Evolutionary conservation across 345 rosid genomes (phyloP).

Genomic region (Lenwebbia sp.): DNA sequence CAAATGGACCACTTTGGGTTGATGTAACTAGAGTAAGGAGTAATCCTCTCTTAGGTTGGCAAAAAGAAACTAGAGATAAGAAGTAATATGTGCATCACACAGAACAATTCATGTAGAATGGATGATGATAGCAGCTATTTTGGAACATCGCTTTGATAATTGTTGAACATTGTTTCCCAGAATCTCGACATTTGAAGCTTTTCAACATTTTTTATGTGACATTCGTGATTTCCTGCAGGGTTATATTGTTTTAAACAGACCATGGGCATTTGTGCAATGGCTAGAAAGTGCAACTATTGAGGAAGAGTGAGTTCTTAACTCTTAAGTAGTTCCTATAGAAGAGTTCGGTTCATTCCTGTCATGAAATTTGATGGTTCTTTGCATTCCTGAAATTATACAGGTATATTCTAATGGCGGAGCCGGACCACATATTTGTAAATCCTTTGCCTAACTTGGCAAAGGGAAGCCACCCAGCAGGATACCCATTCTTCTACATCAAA

Average conservation of each 20-base stretch:
- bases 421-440: slow-evolving; percentile 60
- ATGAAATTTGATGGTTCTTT: not conserved
- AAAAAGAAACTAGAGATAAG: not conserved
- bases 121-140: not conserved
- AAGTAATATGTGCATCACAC: not conserved
- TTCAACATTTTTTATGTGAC: not conserved
- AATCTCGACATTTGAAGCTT: not conserved
- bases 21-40: not conserved
- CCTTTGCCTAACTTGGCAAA: slow-evolving; percentile 70
- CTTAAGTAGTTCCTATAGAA: not conserved
- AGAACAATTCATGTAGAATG: not conserved
- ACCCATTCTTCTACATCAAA: slow-evolving; percentile 67
- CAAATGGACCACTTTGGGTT: not conserved
- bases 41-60: not conserved
- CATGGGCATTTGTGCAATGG: slow-evolving; percentile 89
- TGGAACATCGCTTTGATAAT: not conserved
- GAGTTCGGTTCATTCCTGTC: not conserved
- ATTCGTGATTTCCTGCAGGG: slow-evolving; percentile 28
- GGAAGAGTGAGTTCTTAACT: slow-evolving; percentile 37
- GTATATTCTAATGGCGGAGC: slow-evolving; percentile 77
- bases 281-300: slow-evolving; percentile 57
- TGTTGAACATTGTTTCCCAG: not conserved
- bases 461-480: slow-evolving; percentile 51
- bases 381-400: slow-evolving; percentile 19
- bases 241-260: slow-evolving; percentile 66